Conservation (phyloP, 768 basidiomycete species). For the Polyporus arcularius region DNA sequence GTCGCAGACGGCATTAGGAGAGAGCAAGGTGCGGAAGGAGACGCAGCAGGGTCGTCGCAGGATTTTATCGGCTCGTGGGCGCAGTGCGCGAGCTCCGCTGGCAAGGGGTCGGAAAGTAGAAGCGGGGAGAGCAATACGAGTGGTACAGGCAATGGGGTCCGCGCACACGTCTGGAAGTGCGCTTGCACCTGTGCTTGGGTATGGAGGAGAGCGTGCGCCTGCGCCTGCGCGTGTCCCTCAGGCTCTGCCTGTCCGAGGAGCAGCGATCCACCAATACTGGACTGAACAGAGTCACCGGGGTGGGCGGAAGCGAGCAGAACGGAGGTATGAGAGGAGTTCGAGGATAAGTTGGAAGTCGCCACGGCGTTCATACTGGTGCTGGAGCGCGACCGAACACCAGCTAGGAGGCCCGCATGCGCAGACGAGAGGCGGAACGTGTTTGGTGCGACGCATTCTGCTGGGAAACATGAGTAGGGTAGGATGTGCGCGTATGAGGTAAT, state of each 20-base stretch:
- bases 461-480: constrained; percentile 10
- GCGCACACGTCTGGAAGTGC: background rate
- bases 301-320: background rate
- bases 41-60: background rate
- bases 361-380: constrained; percentile 8
- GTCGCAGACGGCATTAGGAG: constrained; percentile 1
- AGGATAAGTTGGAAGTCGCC: background rate
- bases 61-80: background rate
- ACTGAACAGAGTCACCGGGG: background rate
- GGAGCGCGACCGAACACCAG: constrained; percentile 1
- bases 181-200: background rate
- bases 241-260: background rate
- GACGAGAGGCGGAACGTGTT: constrained; percentile 6
- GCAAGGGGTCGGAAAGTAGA: background rate
- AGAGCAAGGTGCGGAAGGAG: background rate
- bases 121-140: background rate
- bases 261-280: background rate
- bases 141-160: background rate
- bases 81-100: background rate
- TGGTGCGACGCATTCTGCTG: constrained; percentile 11
- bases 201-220: background rate
- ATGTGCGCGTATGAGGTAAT: constrained; percentile 12
- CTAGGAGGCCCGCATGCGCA: constrained; percentile 6
- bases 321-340: background rate
- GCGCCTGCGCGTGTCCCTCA: background rate